A percentile compares a stretch with the other conserved stretches of the same genome.
Evolutionary conservation across 2,329 filamentous ascomycete genomes (phyloP).

Genomic region (Ophiostoma ulmi): DNA sequence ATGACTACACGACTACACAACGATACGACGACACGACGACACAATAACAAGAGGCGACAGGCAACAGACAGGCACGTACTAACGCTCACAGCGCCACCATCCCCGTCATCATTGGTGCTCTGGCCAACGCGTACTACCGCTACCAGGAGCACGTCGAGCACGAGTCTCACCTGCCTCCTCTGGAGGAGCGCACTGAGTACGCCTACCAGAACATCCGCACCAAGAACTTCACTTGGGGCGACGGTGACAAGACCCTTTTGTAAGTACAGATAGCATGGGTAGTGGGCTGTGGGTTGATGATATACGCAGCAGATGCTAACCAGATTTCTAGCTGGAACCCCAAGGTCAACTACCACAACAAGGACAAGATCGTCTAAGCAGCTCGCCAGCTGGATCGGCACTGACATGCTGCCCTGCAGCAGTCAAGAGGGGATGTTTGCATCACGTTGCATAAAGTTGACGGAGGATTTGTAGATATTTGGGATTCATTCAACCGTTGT

Average conservation of each 20-base stretch:
- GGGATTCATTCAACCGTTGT: not conserved
- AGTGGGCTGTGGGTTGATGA: no score
- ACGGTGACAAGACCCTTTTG: constrained; percentile 72
- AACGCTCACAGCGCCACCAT: constrained; percentile 58
- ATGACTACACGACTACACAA: not conserved
- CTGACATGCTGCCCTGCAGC: not conserved
- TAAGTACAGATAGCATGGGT: constrained; percentile 21
- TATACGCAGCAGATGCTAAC: not conserved
- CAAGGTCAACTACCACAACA: constrained; percentile 94
- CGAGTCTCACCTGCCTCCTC: constrained; percentile 74
- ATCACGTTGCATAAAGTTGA: not conserved
- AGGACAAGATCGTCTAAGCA: constrained; percentile 58
- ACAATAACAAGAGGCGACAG: not conserved
- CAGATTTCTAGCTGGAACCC: constrained; percentile 72
- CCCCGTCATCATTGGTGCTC: constrained; percentile 65
- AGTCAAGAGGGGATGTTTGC: not conserved
- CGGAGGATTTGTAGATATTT: not conserved
- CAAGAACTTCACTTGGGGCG: constrained; percentile 93
- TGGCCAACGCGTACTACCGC: constrained; percentile 79
- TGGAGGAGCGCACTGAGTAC: constrained; percentile 90
- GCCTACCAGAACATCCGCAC: constrained; percentile 95
- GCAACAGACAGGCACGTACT: constrained; percentile 10
- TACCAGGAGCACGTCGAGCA: constrained; percentile 98
- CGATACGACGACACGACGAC: not conserved
- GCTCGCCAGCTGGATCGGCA: not conserved